Conservation (phyloP, 208 protist species). For the Trypanosoma scelopori region DNA sequence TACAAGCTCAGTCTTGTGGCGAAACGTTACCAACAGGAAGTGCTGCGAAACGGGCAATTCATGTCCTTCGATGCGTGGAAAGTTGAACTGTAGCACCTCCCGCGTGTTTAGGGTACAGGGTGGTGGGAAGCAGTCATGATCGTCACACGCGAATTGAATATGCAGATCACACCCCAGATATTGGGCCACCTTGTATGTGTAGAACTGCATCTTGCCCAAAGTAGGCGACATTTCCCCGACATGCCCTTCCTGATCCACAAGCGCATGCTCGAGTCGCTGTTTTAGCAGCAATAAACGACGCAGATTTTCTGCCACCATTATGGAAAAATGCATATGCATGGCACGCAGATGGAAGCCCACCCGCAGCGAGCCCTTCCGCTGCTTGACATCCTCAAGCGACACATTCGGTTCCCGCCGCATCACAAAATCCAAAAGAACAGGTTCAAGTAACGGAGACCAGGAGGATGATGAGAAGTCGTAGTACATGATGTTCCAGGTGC, state of each 20-base stretch:
- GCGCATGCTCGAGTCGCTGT: conserved; percentile 8
- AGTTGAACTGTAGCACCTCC: conserved; percentile 58
- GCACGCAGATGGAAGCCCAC: conserved; percentile 28
- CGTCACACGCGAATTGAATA: conserved; percentile 26
- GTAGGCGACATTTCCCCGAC: not conserved
- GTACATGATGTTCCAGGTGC: conserved; percentile 34
- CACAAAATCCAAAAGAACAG: conserved; percentile 25
- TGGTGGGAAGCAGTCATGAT: conserved; percentile 14
- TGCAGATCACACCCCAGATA: conserved; percentile 25
- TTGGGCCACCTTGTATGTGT: conserved; percentile 34
- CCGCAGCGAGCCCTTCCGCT: conserved; percentile 22
- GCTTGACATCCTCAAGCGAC: conserved; percentile 34
- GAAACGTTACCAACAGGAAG: conserved; percentile 39
- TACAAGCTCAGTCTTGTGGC: conserved; percentile 13
- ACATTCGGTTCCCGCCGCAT: conserved; percentile 16
- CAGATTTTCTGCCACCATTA: conserved; percentile 24
- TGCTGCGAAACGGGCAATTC: conserved; percentile 55
- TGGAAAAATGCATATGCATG: conserved; percentile 35
- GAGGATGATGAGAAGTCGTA: conserved; percentile 36
- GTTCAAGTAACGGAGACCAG: conserved; percentile 46
- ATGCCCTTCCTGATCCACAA: not conserved
- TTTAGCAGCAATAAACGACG: conserved; percentile 17
- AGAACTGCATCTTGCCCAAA: conserved; percentile 26
- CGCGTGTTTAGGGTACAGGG: conserved; percentile 17
- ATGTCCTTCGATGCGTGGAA: conserved; percentile 54